Evolutionary conservation across 2,329 filamentous ascomycete species (phyloP).

Genomic region (Tolypocladium cylindrosporum): DNA sequence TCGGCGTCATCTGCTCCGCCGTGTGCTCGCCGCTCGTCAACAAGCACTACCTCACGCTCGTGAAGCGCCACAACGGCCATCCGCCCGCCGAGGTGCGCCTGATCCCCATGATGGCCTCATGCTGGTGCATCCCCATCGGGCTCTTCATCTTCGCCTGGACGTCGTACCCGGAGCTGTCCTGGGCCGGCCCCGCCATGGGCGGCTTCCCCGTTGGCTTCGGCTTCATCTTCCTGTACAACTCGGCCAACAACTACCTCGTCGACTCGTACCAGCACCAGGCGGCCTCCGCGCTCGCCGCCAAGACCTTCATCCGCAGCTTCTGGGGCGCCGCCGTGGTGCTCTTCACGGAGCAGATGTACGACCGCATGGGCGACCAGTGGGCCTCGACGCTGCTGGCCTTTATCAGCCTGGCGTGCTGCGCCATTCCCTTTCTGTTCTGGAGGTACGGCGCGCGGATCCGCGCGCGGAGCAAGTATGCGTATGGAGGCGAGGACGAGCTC

Average conservation of each 20-base stretch:
- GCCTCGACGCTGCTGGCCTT: conserved; percentile 64
- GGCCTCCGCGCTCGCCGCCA: conserved; percentile 70
- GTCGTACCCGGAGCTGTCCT: conserved; percentile 54
- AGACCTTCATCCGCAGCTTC: conserved; percentile 69
- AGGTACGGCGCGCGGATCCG: conserved; percentile 64
- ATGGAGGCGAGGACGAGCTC: conserved; percentile 44
- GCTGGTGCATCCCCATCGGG: conserved; percentile 58
- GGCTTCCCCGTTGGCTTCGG: conserved; percentile 67
- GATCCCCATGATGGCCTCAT: conserved; percentile 72
- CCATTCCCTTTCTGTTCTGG: conserved; percentile 77
- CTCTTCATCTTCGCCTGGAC: conserved; percentile 51
- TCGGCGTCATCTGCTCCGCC: conserved; percentile 63
- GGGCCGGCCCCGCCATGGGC: conserved; percentile 63
- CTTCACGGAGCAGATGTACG: conserved; percentile 76
- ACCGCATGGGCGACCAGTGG: conserved; percentile 64
- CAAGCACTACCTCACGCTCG: conserved; percentile 64
- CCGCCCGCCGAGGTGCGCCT: conserved; percentile 70
- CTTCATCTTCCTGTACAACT: conserved; percentile 77
- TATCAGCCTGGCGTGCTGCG: conserved; percentile 66
- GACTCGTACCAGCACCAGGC: conserved; percentile 61
- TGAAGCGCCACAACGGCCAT: conserved; percentile 53
- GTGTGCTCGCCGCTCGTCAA: conserved; percentile 64
- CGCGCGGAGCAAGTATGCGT: conserved; percentile 61
- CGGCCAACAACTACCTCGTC: conserved; percentile 64
- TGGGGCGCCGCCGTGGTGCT: conserved; percentile 72